phyloP scores from a whole-genome alignment of 495 filamentous ascomycete species.

The Penicillium taxi region DNA sequence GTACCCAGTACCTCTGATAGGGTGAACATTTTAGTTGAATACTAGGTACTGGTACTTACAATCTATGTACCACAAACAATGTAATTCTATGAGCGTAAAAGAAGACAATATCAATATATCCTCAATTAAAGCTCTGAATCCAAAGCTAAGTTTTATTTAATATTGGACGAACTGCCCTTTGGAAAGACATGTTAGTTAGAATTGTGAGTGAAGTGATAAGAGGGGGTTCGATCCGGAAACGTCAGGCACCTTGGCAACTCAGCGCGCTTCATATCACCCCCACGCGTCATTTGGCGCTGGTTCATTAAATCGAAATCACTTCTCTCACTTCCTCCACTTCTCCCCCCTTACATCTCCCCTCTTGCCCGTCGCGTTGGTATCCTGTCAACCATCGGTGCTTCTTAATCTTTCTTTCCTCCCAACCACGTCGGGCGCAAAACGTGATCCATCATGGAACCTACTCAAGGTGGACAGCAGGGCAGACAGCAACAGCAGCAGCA shows the following conservation, averaged over 20 bases:
- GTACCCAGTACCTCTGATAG: neutral
- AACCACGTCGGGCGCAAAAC: conserved; percentile 5
- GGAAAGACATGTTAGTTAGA: too few species aligned
- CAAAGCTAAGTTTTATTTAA: too few species aligned
- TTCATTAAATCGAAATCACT: too few species aligned
- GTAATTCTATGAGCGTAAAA: too few species aligned
- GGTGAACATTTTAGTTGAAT: neutral
- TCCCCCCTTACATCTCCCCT: neutral
- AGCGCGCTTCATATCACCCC: too few species aligned
- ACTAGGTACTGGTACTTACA: neutral
- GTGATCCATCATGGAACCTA: conserved; percentile 46
- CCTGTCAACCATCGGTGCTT: neutral
- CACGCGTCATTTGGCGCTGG: too few species aligned
- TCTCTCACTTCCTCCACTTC: neutral
- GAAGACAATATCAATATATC: too few species aligned
- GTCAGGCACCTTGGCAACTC: too few species aligned
- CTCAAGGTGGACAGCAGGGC: conserved; percentile 49
- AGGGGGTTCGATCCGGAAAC: conserved; percentile 13
- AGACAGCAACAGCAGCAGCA: conserved; percentile 46
- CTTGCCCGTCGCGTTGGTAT: neutral
- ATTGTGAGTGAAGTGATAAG: too few species aligned
- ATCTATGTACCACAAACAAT: too few species aligned
- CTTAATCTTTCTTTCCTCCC: neutral
- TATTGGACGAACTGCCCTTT: too few species aligned
- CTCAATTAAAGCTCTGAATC: too few species aligned